Base-by-base conservation (phyloP, 148 eudicot species). In the Suaeda aralocaspica region DNA sequence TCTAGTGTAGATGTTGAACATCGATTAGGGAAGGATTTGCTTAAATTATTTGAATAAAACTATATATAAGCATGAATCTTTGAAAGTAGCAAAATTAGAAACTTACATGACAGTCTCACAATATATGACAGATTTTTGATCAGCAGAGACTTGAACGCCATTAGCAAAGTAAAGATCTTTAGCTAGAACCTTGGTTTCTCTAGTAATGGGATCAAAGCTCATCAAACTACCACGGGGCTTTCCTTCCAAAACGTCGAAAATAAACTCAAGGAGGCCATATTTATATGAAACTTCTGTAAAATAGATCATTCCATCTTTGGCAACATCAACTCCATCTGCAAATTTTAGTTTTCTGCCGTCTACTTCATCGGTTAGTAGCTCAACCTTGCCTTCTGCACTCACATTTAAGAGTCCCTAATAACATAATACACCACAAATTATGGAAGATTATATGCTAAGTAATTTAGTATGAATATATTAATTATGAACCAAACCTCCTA, bases 241-340 rank as follows among this genome's bases (percentile, higher is more conserved):
- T 9, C 89, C 94, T 69, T 81, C 92, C 0, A 76, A 36, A 5
- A 70, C 0, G 64, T 82, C 88, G 19, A 42, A 66, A 7, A 67
- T 7, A 22, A 13, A 33, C 0, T 81, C 71, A 0, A 44, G 16
- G 2, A 79, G 9, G 29, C 7, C 15, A 70, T 87, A 77, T 53
- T 85, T 91, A 46, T 67, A 74, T 0, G 94, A 88, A 44, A 90
- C 94, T 72, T 91, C 97, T 1, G 92, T 72, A 80, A 91, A 91
- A 65, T 91, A 91, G 65, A 88, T 73, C 1, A 74, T 74, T 5
- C 97, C 97, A 55, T 86, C 82, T 11, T 77, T 67, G 24, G 88
- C 83, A 33, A 88, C 67, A 55, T 84, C 93, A 39, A 88, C 90
- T 11, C 83, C 94, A 65, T 91, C 86, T 0, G 85, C 80, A 45